These are phyloP conservation scores for Coleophoma cylindrospora DNA, from an alignment of 2,329 filamentous ascomycete species.

Conservation along the genomic window DNA sequence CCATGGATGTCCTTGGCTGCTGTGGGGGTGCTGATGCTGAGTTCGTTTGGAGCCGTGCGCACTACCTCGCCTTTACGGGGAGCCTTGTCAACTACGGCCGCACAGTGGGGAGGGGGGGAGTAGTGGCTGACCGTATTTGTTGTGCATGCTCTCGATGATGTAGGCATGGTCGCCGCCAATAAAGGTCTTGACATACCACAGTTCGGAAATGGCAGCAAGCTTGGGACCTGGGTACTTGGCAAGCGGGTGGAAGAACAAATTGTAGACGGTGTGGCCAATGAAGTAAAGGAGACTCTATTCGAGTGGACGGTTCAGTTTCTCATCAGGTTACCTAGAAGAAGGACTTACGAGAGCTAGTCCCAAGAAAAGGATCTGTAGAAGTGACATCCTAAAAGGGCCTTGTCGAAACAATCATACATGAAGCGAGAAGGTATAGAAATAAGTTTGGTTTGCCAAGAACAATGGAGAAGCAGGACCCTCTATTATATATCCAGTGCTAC, in stretches of 20 bases:
- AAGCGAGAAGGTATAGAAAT: no score
- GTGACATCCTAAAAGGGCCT: no score
- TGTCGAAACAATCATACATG: no score
- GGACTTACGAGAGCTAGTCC: no score
- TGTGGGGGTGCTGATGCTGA: slow-evolving; percentile 6
- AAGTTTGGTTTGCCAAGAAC: no score
- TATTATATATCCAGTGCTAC: no score
- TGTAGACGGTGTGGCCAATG: background rate
- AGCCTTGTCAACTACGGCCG: background rate
- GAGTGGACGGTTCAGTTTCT: no score
- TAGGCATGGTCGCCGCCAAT: background rate
- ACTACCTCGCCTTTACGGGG: slow-evolving; percentile 6
- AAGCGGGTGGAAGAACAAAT: slow-evolving; percentile 2
- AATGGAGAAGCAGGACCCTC: no score
- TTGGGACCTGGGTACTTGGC: slow-evolving; percentile 3
- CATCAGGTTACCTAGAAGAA: no score
- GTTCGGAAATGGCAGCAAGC: slow-evolving; percentile 16
- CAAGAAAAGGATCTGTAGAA: no score
- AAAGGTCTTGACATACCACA: background rate
- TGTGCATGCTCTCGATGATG: background rate
- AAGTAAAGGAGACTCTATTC: background rate
- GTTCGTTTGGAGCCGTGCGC: slow-evolving; percentile 8
- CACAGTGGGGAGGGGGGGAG: no score
- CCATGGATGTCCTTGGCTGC: slow-evolving; percentile 2
- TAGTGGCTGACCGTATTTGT: background rate